These are phyloP conservation scores for Coffea canephora DNA, from an alignment of 257 asterid species.

Conservation along the genomic window DNA sequence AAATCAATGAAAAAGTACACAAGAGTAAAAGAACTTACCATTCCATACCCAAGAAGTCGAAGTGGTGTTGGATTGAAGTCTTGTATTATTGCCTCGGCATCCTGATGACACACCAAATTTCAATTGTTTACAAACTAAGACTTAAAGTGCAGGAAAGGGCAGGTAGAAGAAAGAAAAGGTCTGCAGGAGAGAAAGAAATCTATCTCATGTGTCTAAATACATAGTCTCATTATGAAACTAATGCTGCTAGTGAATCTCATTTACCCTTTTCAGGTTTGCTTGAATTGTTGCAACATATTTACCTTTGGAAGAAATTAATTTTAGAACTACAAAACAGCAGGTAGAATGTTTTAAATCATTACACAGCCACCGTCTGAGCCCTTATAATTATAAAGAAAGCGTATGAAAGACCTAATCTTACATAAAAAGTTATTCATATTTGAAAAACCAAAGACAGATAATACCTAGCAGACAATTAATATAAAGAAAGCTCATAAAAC, in stretches of 20 bases:
- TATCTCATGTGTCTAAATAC: not conserved
- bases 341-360: not conserved
- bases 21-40: constrained; percentile 38
- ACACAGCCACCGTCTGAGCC: not conserved
- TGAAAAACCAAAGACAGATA: not conserved
- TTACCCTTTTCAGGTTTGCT: not conserved
- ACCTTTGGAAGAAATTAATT: not conserved
- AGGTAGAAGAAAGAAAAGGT: not conserved
- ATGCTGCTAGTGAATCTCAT: not conserved
- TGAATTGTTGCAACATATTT: not conserved
- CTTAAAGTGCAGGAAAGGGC: not conserved
- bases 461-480: not conserved
- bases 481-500: not conserved
- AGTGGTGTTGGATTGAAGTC: constrained; percentile 76
- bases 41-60: constrained; percentile 57
- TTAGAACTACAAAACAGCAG: too few species aligned
- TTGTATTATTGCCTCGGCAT: constrained; percentile 87
- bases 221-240: not conserved
- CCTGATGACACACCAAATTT: constrained; percentile 43
- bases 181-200: not conserved
- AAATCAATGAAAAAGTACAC: constrained; percentile 4
- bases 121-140: constrained; percentile 13
- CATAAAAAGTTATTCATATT: not conserved
- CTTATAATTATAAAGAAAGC: not conserved
- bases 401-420: not conserved